Evolutionary conservation across 768 basidiomycete genomes (phyloP).

Genomic region (Pleurotus pulmonarius): DNA sequence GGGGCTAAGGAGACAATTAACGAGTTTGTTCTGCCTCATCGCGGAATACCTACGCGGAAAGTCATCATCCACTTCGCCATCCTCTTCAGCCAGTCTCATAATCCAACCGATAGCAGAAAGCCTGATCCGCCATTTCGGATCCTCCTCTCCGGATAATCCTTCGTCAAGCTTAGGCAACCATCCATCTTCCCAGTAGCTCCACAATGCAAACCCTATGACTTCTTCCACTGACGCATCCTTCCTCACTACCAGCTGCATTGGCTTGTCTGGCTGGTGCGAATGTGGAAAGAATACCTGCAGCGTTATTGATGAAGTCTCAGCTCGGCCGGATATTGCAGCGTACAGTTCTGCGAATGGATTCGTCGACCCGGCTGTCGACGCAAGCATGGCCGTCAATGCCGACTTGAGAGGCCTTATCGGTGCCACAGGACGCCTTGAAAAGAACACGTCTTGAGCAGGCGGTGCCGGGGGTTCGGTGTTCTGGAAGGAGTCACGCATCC

Average conservation of each 20-base stretch:
- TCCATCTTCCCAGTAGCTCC: slow-evolving; percentile 90
- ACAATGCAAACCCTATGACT: slow-evolving; percentile 89
- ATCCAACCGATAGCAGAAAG: slow-evolving; percentile 88
- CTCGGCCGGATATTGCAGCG: slow-evolving; percentile 77
- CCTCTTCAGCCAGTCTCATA: slow-evolving; percentile 89
- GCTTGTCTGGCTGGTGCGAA: slow-evolving; percentile 50
- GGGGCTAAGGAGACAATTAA: slow-evolving; percentile 55
- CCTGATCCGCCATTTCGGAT: slow-evolving; percentile 52
- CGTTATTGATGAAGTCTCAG: slow-evolving; percentile 54
- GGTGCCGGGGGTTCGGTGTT: slow-evolving; percentile 11
- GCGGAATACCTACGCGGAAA: slow-evolving; percentile 77
- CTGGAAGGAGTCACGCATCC: slow-evolving; percentile 4
- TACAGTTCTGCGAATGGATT: slow-evolving; percentile 92
- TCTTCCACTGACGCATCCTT: slow-evolving; percentile 93
- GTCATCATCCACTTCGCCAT: slow-evolving; percentile 98
- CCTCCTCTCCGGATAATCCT: slow-evolving; percentile 54
- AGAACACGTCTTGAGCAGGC: slow-evolving; percentile 32
- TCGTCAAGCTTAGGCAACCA: slow-evolving; percentile 78
- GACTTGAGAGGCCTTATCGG: slow-evolving; percentile 48
- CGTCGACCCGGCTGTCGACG: slow-evolving; percentile 56
- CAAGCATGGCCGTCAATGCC: slow-evolving; percentile 71
- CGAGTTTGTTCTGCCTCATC: background rate
- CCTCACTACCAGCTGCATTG: slow-evolving; percentile 72
- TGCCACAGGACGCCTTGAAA: slow-evolving; percentile 48
- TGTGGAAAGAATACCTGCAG: slow-evolving; percentile 87